Evolutionary conservation across 441 rosid genomes (phyloP).

Genomic region (Euphorbia celastroides): DNA sequence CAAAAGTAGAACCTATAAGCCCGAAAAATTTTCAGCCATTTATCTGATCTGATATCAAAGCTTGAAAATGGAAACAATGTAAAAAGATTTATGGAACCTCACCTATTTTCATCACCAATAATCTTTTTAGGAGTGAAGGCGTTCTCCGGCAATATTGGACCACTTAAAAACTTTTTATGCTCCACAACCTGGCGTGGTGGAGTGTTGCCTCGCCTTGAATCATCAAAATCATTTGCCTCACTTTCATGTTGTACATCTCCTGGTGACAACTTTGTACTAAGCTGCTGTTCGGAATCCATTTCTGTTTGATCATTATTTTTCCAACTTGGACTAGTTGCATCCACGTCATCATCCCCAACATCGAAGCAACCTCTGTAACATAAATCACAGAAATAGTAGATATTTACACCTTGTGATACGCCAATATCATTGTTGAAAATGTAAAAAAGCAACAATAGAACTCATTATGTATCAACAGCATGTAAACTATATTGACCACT

Average conservation of each 20-base stretch:
- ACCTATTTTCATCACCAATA: slow-evolving; percentile 63
- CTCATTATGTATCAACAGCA: background rate
- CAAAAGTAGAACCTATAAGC: background rate
- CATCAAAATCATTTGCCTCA: slow-evolving; percentile 41
- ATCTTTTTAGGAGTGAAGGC: slow-evolving; percentile 51
- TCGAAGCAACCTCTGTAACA: slow-evolving; percentile 88
- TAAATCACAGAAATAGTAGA: background rate
- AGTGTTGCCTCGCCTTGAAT: slow-evolving; percentile 37
- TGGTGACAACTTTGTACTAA: slow-evolving; percentile 31
- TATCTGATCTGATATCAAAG: background rate
- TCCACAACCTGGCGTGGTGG: slow-evolving; percentile 42
- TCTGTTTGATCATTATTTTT: slow-evolving; percentile 35
- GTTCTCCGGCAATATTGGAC: slow-evolving; percentile 60
- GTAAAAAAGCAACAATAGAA: background rate
- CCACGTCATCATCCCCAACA: slow-evolving; percentile 61
- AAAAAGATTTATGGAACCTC: slow-evolving; percentile 20
- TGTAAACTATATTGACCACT: background rate
- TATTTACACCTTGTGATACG: background rate
- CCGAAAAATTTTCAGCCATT: background rate
- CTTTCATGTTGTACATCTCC: slow-evolving; percentile 35
- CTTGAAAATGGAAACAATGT: background rate
- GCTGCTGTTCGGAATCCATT: slow-evolving; percentile 38
- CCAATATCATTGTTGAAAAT: background rate
- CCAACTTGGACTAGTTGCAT: slow-evolving; percentile 51
- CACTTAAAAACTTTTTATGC: slow-evolving; percentile 53